These are phyloP conservation scores for Suhomyces wounanorum DNA, from an alignment of 1,139 yeast genomes.

Conservation along the genomic window DNA sequence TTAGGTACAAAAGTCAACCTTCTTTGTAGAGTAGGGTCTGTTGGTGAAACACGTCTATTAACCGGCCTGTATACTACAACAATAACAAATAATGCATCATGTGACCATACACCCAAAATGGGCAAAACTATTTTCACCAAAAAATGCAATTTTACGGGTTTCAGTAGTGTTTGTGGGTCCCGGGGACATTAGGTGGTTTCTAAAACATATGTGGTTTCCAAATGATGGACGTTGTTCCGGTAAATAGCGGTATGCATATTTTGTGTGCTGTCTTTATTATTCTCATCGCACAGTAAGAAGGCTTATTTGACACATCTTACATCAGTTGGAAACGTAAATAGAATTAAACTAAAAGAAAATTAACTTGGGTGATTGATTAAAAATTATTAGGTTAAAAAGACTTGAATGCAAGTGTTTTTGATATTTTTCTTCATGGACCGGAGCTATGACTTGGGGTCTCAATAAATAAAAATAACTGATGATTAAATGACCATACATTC, in stretches of 20 bases:
- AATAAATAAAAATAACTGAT: neutral
- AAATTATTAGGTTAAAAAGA: neutral
- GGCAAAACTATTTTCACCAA: too few relatives aligned
- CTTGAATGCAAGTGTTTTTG: neutral
- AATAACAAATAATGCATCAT: slow-evolving; percentile 1
- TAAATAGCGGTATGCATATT: neutral
- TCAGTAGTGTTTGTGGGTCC: too few relatives aligned
- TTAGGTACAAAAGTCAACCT: neutral
- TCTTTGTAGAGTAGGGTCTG: neutral
- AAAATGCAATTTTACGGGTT: too few relatives aligned
- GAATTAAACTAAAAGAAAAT: too few relatives aligned
- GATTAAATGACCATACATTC: neutral
- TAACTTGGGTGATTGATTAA: too few relatives aligned
- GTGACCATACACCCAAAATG: neutral
- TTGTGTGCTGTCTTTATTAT: neutral
- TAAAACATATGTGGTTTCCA: too few relatives aligned
- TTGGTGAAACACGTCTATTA: slow-evolving; percentile 5
- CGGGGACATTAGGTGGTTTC: too few relatives aligned
- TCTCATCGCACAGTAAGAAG: too few relatives aligned
- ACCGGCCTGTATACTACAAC: slow-evolving; percentile 1
- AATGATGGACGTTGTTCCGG: too few relatives aligned
- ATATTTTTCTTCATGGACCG: neutral
- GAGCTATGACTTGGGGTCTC: too few relatives aligned
- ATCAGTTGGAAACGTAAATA: too few relatives aligned
- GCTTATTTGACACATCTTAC: too few relatives aligned